Percentiles rank a stretch among this genome's conserved stretches.
These are phyloP conservation scores for Hortiboletus flavorubellus DNA, from an alignment of 768 basidiomycete species.

Conservation along the genomic window DNA sequence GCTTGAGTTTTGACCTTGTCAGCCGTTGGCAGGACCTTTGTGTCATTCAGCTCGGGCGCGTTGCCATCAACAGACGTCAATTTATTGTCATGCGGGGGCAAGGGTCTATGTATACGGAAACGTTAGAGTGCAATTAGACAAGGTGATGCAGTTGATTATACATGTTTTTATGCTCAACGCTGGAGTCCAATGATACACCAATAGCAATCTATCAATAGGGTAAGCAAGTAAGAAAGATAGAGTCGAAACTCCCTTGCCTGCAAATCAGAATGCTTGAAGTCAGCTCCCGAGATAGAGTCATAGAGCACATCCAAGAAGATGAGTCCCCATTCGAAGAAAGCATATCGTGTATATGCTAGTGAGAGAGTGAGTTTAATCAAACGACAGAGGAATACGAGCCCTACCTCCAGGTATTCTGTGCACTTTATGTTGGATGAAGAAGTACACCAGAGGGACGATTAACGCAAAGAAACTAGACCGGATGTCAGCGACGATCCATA, in stretches of 20 bases:
- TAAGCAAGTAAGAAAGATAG: neutral
- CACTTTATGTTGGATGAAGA: slow-evolving; percentile 84
- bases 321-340: slow-evolving; percentile 85
- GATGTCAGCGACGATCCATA: slow-evolving; percentile 1
- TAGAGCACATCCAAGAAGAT: slow-evolving; percentile 71
- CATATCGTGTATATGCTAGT: slow-evolving; percentile 80
- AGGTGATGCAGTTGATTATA: slow-evolving; percentile 44
- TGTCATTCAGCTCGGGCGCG: neutral
- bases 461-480: slow-evolving; percentile 61
- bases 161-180: slow-evolving; percentile 35
- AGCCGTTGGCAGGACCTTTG: neutral
- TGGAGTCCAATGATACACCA: slow-evolving; percentile 28
- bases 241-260: slow-evolving; percentile 39
- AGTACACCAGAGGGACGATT: slow-evolving; percentile 74
- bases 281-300: slow-evolving; percentile 62
- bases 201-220: slow-evolving; percentile 16
- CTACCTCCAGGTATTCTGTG: slow-evolving; percentile 73
- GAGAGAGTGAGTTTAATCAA: neutral
- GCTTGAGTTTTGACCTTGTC: neutral
- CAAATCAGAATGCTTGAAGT: slow-evolving; percentile 52
- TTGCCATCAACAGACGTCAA: neutral
- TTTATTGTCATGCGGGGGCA: slow-evolving; percentile 7
- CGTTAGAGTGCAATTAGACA: slow-evolving; percentile 27
- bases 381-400: slow-evolving; percentile 12
- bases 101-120: slow-evolving; percentile 19